Evolutionary conservation across 1,284 basidiomycete genomes (phyloP).

Genomic region (Microbotryum violaceum): DNA sequence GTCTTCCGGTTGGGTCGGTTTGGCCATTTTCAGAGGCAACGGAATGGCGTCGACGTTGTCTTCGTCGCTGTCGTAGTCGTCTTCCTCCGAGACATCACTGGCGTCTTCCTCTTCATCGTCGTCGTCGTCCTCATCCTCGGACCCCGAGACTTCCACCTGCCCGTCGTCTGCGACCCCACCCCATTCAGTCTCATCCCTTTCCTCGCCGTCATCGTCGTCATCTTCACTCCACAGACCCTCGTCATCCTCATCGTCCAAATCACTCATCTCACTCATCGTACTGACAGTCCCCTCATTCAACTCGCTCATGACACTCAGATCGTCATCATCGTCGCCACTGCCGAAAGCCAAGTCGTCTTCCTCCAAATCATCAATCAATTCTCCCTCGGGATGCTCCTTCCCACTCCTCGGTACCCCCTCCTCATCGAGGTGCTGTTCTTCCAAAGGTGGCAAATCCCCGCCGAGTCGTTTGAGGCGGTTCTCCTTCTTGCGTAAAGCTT

Average conservation of each 20-base stretch:
- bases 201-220: slow-evolving; percentile 41
- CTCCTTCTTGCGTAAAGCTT: slow-evolving; percentile 25
- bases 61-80: slow-evolving; percentile 14
- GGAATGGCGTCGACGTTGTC: slow-evolving; percentile 20
- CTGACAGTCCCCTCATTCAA: slow-evolving; percentile 59
- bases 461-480: slow-evolving; percentile 11
- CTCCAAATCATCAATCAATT: slow-evolving; percentile 32
- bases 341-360: slow-evolving; percentile 32
- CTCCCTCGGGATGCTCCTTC: slow-evolving; percentile 44
- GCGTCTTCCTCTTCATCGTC: slow-evolving; percentile 54
- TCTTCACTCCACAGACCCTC: slow-evolving; percentile 45
- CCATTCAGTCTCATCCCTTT: slow-evolving; percentile 38
- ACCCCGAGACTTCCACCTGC: slow-evolving; percentile 24
- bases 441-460: slow-evolving; percentile 1
- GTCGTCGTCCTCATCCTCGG: slow-evolving; percentile 7
- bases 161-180: slow-evolving; percentile 5
- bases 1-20: slow-evolving; percentile 13
- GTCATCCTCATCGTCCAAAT: slow-evolving; percentile 31
- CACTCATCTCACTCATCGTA: slow-evolving; percentile 49
- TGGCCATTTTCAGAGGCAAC: slow-evolving; percentile 13
- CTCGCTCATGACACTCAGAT: slow-evolving; percentile 51
- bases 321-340: slow-evolving; percentile 26
- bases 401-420: slow-evolving; percentile 54
- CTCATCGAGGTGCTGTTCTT: slow-evolving; percentile 38
- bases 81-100: not conserved